Conservation (phyloP, 1,284 basidiomycete species). For the Cryptococcus amylolentus region DNA sequence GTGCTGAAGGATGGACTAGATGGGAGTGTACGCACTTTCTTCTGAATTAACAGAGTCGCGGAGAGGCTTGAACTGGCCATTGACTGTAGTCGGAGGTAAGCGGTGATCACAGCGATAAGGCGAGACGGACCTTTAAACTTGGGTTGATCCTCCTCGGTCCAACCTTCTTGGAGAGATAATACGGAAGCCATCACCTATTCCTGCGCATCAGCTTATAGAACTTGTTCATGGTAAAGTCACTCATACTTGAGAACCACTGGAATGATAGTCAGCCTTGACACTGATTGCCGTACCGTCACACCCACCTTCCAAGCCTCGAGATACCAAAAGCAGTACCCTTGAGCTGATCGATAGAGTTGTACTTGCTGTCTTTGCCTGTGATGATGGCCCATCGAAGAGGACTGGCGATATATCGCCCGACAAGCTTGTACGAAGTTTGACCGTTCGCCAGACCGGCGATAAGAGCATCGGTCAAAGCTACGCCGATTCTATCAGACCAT, state of each 20-base stretch:
- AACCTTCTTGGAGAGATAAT: conserved; percentile 81
- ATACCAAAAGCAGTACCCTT: conserved; percentile 83
- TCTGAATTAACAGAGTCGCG: conserved; percentile 86
- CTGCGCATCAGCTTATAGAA: neutral
- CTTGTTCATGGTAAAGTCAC: neutral
- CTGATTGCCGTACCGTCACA: neutral
- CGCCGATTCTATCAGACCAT: neutral
- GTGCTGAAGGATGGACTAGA: neutral
- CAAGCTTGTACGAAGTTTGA: conserved; percentile 78
- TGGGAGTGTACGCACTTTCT: conserved; percentile 34
- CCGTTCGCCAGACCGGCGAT: conserved; percentile 91
- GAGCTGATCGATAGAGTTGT: conserved; percentile 70
- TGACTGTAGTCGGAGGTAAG: conserved; percentile 57
- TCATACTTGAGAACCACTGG: conserved; percentile 27
- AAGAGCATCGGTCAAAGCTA: conserved; percentile 84
- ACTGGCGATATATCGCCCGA: conserved; percentile 87
- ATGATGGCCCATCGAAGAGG: conserved; percentile 91
- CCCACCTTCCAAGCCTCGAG: conserved; percentile 75
- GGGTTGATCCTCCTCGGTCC: conserved; percentile 56
- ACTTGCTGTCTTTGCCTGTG: conserved; percentile 72
- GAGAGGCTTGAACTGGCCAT: conserved; percentile 84
- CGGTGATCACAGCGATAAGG: neutral
- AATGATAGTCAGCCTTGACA: neutral
- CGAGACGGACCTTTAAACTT: conserved; percentile 65
- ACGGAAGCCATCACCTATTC: conserved; percentile 91